A percentile compares a stretch with the other conserved stretches of the same genome.
These are phyloP conservation scores for Lignosus rhinocerotis DNA, from an alignment of 1,284 basidiomycete species.

Conservation along the genomic window DNA sequence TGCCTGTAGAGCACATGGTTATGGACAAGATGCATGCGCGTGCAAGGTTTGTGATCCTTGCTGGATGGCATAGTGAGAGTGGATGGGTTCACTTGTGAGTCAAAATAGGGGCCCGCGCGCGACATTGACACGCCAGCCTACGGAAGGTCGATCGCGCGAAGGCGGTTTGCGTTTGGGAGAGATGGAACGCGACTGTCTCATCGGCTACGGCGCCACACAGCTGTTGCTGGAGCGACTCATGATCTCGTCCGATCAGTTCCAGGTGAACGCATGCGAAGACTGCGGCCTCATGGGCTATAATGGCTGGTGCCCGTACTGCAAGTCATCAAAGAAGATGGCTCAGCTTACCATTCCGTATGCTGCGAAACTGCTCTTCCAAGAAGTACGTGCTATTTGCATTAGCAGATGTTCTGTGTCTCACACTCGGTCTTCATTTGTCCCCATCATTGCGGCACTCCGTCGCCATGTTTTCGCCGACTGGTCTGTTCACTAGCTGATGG, in stretches of 20 bases:
- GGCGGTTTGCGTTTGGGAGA: constrained; percentile 97
- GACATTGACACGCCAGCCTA: constrained; percentile 95
- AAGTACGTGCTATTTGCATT: constrained; percentile 55
- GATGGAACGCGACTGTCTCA: constrained; percentile 98
- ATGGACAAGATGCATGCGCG: constrained; percentile 99
- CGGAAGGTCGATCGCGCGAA: constrained; percentile 96
- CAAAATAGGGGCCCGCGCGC: constrained; percentile 85
- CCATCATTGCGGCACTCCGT: background rate
- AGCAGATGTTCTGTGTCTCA: background rate
- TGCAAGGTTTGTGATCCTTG: constrained; percentile 61
- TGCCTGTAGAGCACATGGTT: constrained; percentile 85
- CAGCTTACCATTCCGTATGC: constrained; percentile 98
- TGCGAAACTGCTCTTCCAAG: constrained; percentile 95
- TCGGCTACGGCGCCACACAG: constrained; percentile 96
- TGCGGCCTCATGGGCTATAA: constrained; percentile 98
- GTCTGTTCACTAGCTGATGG: constrained; percentile 68
- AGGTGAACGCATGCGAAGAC: constrained; percentile 93
- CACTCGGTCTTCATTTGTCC: background rate
- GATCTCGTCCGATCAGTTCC: constrained; percentile 98
- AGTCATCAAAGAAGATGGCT: constrained; percentile 94
- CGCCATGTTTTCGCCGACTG: background rate
- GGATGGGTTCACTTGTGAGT: background rate
- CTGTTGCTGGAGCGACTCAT: constrained; percentile 94
- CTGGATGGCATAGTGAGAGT: background rate
- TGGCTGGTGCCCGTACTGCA: constrained; percentile 95